Base-by-base conservation (phyloP, 345 rosid genomes). In the Gossypium bickii region DNA sequence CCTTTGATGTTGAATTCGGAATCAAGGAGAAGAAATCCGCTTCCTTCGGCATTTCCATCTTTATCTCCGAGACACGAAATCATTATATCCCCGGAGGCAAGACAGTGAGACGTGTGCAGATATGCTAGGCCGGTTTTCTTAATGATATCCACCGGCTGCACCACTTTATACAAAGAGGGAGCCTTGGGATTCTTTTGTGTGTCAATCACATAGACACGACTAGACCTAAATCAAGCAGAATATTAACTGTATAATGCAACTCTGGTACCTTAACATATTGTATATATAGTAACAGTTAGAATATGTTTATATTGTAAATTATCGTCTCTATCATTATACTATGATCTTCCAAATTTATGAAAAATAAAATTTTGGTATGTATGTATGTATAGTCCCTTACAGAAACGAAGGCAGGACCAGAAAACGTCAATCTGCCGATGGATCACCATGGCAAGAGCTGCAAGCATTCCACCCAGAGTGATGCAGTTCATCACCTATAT, bases 61-160 rank as follows among this genome's bases (percentile, higher is more conserved):
- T 87, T 78, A 25, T 94, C 98, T 4, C 98, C 98, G 0, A 94
- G 92, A 78, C 94, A 92, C 0, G 98, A 92, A 52, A 94, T 79
- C 88, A 92, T 64, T 58, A 94, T 73, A 62, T 94, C 98, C 3
- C 97, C 97, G 13, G 97, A 81, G 61, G 92, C 97, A 73, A 94
- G 97, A 67, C 97, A 94, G 82, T 92, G 98, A 9, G 97, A 81
- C 4, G 97, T 92, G 85, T 94, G 98, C 25, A 97, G 97, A 82
- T 78, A 90, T 1, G 94, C 94, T 47, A 94, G 85, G 62, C 98
- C 97, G 1, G 97, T 93, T 86, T 90, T 93, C 61, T 79, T 70
- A 13, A 84, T 51, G 44, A 90, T 87, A 68, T 90, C 93, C 17
- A 78, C 70, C 61, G 94, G 83, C 57, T 92, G 90, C 6, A 93